phyloP scores from a whole-genome alignment of 345 rosid species.

The Gynandropsis gynandra region DNA sequence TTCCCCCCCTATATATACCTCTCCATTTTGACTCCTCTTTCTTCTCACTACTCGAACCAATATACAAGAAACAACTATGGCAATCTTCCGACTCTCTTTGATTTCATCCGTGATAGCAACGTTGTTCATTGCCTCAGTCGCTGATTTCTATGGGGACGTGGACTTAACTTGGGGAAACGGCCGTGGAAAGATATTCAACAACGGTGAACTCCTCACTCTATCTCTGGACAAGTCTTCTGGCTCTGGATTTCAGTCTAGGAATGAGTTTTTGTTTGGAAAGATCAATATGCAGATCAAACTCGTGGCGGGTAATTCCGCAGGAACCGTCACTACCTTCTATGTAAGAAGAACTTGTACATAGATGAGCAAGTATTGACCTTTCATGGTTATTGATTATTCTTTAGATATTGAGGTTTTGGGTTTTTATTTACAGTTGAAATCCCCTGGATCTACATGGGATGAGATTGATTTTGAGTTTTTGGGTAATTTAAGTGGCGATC shows the following conservation, averaged over 20 bases:
- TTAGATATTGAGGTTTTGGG: neutral
- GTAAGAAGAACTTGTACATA: too few relatives aligned
- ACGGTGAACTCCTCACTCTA: slow-evolving; percentile 43
- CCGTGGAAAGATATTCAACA: slow-evolving; percentile 45
- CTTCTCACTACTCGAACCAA: too few relatives aligned
- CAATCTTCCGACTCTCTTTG: too few relatives aligned
- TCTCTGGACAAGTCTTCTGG: slow-evolving; percentile 55
- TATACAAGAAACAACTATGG: too few relatives aligned
- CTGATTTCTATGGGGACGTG: slow-evolving; percentile 44
- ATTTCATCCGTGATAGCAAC: too few relatives aligned
- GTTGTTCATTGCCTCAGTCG: too few relatives aligned
- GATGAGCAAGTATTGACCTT: too few relatives aligned
- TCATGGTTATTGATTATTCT: neutral
- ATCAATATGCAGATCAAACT: slow-evolving; percentile 67
- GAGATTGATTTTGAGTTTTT: slow-evolving; percentile 74
- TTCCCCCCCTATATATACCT: too few relatives aligned
- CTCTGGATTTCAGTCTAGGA: slow-evolving; percentile 57
- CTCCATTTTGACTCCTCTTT: too few relatives aligned
- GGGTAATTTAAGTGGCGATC: slow-evolving; percentile 57
- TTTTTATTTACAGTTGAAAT: slow-evolving; percentile 35
- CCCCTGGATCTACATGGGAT: slow-evolving; percentile 46
- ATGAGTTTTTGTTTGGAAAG: slow-evolving; percentile 48
- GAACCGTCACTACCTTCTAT: slow-evolving; percentile 63
- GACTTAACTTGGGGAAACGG: slow-evolving; percentile 53
- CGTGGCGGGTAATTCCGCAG: slow-evolving; percentile 66